phyloP scores from a whole-genome alignment of 202 grass and related monocot genomes.

The Schoenoplectus tabernaemontani region DNA sequence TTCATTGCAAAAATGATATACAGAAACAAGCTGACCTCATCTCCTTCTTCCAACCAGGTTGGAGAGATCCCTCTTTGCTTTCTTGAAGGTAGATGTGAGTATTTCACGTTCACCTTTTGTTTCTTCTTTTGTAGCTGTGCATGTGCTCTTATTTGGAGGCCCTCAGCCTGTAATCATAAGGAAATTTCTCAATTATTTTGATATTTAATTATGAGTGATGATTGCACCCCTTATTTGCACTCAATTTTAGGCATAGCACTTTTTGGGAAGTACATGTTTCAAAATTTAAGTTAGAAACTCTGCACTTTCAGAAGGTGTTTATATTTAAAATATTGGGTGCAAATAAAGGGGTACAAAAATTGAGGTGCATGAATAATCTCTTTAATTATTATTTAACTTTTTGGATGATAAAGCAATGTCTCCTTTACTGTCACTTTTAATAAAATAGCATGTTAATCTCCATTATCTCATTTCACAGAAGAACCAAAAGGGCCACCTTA shows the following conservation, averaged over 20 bases:
- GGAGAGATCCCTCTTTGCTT: constrained; percentile 73
- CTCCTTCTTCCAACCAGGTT: constrained; percentile 72
- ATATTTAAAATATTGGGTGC: no score
- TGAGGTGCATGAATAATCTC: no score
- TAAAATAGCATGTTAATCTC: not conserved
- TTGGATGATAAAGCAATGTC: not conserved
- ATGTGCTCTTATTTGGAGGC: constrained; percentile 77
- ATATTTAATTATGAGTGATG: no score
- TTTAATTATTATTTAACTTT: not conserved
- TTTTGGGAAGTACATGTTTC: no score
- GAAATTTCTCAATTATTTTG: not conserved
- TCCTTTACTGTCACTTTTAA: not conserved
- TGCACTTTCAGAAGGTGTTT: no score
- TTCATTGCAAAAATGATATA: constrained; percentile 18
- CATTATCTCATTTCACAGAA: not conserved
- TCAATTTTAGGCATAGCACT: no score
- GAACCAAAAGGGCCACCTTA: not conserved
- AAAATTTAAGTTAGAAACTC: no score
- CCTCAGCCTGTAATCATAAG: constrained; percentile 37
- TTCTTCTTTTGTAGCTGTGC: constrained; percentile 67
- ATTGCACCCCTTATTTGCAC: no score
- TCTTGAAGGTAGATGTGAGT: constrained; percentile 53
- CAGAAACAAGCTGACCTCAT: constrained; percentile 44
- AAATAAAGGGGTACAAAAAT: no score
- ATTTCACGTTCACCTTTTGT: constrained; percentile 73